A percentile compares a stretch with the other conserved stretches of the same genome.
phyloP scores from a whole-genome alignment of 2,329 filamentous ascomycete species.

The Fusarium bulbicola region DNA sequence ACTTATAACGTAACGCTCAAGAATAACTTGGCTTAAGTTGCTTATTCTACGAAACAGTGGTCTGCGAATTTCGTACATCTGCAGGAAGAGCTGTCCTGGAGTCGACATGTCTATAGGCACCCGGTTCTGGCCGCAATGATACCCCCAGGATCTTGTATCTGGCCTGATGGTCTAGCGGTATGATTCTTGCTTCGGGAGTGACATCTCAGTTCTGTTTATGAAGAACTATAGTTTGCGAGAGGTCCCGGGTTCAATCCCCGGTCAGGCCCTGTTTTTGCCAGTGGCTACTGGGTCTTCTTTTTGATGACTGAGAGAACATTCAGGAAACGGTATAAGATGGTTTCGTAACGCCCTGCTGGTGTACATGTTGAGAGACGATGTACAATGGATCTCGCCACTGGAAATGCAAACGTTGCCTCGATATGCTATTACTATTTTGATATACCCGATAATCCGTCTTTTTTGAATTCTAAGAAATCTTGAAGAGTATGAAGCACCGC shows the following conservation, averaged over 20 bases:
- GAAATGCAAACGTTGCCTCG: neutral
- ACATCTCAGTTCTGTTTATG: conserved; percentile 13
- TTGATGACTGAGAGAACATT: neutral
- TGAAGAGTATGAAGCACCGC: too few relatives aligned
- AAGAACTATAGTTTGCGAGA: conserved; percentile 48
- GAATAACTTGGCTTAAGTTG: too few relatives aligned
- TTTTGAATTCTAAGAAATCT: too few relatives aligned
- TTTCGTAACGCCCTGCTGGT: too few relatives aligned
- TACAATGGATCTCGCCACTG: neutral
- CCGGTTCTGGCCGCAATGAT: neutral
- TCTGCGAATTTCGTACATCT: neutral
- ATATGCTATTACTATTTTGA: neutral
- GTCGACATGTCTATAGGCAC: neutral
- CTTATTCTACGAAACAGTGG: too few relatives aligned
- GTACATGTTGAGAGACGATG: too few relatives aligned
- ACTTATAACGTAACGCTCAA: rapidly evolving
- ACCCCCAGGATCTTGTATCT: conserved; percentile 8
- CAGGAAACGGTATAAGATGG: too few relatives aligned
- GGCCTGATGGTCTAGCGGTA: conserved; percentile 33
- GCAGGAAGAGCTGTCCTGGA: neutral
- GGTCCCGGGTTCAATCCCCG: conserved; percentile 59
- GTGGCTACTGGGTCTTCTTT: neutral
- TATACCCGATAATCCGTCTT: neutral
- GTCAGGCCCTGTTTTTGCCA: conserved; percentile 48
- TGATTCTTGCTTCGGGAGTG: conserved; percentile 32